Evolutionary conservation across 163 green algal species (phyloP).

Genomic region (Chlamydomonas reinhardtii): DNA sequence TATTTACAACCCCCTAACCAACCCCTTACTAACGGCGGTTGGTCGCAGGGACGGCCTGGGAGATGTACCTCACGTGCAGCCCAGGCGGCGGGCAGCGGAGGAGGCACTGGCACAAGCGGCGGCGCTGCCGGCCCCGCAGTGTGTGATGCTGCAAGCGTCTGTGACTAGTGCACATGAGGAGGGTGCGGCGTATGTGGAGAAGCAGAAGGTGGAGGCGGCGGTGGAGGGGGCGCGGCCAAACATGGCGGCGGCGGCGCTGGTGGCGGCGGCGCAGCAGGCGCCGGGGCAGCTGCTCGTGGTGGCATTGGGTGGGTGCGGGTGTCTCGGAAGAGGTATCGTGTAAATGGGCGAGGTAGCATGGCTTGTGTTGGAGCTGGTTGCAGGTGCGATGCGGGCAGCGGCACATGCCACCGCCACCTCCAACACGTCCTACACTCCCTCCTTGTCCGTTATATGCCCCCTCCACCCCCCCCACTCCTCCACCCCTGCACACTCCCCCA

Average conservation of each 20-base stretch:
- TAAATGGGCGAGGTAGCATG: no score
- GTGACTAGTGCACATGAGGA: no score
- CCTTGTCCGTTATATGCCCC: no score
- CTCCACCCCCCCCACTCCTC: neutral
- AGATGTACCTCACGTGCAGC: neutral
- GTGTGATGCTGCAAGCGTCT: neutral
- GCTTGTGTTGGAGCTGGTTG: no score
- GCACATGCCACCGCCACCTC: no score
- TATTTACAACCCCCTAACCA: no score
- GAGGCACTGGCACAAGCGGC: neutral
- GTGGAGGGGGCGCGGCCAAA: neutral
- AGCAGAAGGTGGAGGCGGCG: neutral
- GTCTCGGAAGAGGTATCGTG: no score
- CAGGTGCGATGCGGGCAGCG: no score
- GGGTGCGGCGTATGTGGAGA: no score
- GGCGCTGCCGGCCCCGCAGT: neutral
- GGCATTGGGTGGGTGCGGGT: neutral
- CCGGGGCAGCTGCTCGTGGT: constrained; percentile 11
- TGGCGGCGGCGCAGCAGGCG: neutral
- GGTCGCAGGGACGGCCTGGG: constrained; percentile 22
- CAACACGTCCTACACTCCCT: no score
- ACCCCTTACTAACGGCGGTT: neutral
- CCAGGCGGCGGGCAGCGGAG: neutral
- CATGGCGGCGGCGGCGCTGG: neutral
- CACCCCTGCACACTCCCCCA: no score